A percentile compares a stretch with the other conserved stretches of the same genome.
phyloP scores from a whole-genome alignment of 495 filamentous ascomycete species.

The Cercophora newfieldiana region DNA sequence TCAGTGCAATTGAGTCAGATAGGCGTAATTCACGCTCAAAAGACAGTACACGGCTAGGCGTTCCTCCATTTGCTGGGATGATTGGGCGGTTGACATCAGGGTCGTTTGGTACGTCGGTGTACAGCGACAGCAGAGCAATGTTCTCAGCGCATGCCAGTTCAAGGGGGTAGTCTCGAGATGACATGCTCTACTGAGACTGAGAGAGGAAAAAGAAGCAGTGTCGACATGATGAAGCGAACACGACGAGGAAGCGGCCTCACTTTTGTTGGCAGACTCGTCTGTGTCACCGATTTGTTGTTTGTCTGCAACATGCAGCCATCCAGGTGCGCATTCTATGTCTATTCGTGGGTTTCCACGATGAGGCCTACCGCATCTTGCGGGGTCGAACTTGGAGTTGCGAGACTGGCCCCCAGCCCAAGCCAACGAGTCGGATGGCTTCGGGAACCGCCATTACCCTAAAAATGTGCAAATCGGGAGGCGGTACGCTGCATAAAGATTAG shows the following conservation, averaged over 20 bases:
- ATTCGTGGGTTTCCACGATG: slow-evolving; percentile 20
- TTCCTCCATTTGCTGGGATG: slow-evolving; percentile 2
- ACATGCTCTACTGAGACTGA: neutral
- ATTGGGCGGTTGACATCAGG: neutral
- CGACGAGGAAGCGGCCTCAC: neutral
- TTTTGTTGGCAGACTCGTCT: neutral
- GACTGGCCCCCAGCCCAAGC: neutral
- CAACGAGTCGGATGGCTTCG: neutral
- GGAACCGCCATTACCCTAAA: slow-evolving; percentile 49
- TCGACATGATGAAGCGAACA: neutral
- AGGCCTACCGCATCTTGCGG: slow-evolving; percentile 21
- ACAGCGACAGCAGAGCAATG: slow-evolving; percentile 31
- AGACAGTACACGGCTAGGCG: slow-evolving; percentile 22
- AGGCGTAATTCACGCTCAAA: slow-evolving; percentile 35
- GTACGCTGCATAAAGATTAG: slow-evolving; percentile 40
- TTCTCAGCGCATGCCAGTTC: slow-evolving; percentile 22
- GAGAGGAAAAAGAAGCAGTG: neutral
- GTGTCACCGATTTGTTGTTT: neutral
- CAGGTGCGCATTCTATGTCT: slow-evolving; percentile 4
- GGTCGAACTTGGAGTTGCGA: neutral
- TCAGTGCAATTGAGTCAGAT: slow-evolving; percentile 39
- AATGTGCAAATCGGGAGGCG: slow-evolving; percentile 57
- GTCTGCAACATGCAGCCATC: slow-evolving; percentile 6
- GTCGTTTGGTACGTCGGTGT: slow-evolving; percentile 17
- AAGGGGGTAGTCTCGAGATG: neutral